A percentile compares a stretch with the other conserved stretches of the same genome.
These are phyloP conservation scores for Naganishia liquefaciens DNA, from an alignment of 1,284 basidiomycete genomes.

Conservation along the genomic window DNA sequence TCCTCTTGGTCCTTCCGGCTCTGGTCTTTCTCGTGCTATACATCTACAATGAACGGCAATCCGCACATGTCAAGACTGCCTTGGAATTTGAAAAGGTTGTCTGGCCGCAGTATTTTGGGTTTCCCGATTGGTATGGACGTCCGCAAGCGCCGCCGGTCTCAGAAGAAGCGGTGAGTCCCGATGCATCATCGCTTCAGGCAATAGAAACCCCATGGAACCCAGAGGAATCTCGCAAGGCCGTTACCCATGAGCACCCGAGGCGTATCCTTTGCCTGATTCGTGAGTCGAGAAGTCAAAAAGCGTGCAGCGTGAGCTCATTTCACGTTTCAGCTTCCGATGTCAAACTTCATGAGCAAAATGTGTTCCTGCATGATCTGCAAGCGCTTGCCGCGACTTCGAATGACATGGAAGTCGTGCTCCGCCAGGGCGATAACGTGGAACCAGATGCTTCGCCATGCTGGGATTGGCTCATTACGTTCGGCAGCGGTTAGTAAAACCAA, in stretches of 20 bases:
- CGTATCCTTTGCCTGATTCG: constrained; percentile 12
- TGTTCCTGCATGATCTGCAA: too few species aligned
- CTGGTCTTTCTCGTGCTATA: constrained; percentile 17
- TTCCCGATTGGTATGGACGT: constrained; percentile 14
- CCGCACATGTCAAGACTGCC: constrained; percentile 5
- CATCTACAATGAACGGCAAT: neutral
- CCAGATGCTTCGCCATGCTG: neutral
- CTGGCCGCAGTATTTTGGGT: constrained; percentile 20
- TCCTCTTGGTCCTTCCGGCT: constrained; percentile 4
- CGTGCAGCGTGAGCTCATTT: neutral
- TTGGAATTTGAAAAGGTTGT: constrained; percentile 10
- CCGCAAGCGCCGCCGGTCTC: neutral
- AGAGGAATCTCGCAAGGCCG: too few species aligned
- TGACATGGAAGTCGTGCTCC: neutral
- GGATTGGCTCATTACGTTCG: constrained; percentile 22
- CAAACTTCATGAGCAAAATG: too few species aligned
- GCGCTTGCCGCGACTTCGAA: neutral
- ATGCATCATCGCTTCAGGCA: too few species aligned
- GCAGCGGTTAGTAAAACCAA: neutral
- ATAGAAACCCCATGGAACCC: too few species aligned
- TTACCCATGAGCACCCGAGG: neutral
- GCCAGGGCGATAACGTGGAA: neutral
- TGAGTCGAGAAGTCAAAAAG: neutral
- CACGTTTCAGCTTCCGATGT: neutral
- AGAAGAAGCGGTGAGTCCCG: neutral